A percentile compares a stretch with the other conserved stretches of the same genome.
Conservation (phyloP, 129 eudicot species). For the Oenanthe sinensis region DNA sequence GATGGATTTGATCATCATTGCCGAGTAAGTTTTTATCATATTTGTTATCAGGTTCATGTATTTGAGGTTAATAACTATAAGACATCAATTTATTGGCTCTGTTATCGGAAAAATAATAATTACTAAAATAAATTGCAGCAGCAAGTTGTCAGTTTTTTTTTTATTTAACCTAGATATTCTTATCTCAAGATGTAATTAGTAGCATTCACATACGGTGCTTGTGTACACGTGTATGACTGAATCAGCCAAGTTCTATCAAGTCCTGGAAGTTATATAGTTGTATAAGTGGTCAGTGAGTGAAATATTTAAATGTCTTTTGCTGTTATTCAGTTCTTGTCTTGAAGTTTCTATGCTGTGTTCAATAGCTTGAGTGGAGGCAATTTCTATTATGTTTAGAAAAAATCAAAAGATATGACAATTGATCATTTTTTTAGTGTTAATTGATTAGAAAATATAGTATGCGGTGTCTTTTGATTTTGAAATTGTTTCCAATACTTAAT, state of each 20-base stretch:
- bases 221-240: not conserved
- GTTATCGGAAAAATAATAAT: not conserved
- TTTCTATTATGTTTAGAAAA: not conserved
- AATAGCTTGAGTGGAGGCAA: not conserved
- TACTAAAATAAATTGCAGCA: not conserved
- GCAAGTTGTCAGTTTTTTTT: not conserved
- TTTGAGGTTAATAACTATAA: not conserved
- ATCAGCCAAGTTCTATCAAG: slow-evolving; percentile 1
- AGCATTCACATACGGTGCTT: not conserved
- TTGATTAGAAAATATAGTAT: not conserved
- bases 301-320: not conserved
- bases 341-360: not conserved
- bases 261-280: not conserved
- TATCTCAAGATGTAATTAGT: not conserved
- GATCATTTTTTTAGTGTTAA: not conserved
- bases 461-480: not conserved
- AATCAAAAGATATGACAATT: not conserved
- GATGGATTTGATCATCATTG: slow-evolving; percentile 99
- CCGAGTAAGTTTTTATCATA: slow-evolving; percentile 43
- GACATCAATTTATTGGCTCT: not conserved
- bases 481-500: not conserved
- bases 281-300: not conserved
- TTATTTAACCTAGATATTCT: not conserved
- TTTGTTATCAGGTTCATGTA: not conserved
- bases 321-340: not conserved